A percentile compares a stretch with the other conserved stretches of the same genome.
phyloP scores from a whole-genome alignment of 768 basidiomycete genomes.

The Galerina sulciceps region DNA sequence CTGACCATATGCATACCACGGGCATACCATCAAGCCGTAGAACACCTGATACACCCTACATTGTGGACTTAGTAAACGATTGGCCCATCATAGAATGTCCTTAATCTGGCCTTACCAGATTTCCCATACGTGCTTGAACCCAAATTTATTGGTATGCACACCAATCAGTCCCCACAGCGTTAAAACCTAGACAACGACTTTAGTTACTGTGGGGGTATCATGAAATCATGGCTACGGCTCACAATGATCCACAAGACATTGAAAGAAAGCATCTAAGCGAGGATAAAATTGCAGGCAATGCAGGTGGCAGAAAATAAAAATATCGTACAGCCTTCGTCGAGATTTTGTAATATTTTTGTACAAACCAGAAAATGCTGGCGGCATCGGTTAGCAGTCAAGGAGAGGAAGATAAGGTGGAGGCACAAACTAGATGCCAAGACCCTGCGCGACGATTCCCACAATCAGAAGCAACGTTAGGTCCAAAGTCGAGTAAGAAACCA shows the following conservation, averaged over 20 bases:
- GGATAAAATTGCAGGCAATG: background rate
- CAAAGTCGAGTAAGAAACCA: slow-evolving; percentile 75
- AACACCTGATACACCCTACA: slow-evolving; percentile 69
- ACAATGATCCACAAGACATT: slow-evolving; percentile 77
- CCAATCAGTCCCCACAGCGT: slow-evolving; percentile 80
- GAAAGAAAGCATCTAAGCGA: slow-evolving; percentile 66
- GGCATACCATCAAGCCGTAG: slow-evolving; percentile 75
- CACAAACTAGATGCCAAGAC: slow-evolving; percentile 68
- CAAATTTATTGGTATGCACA: slow-evolving; percentile 73
- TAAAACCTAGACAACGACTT: slow-evolving; percentile 45
- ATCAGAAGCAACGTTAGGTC: slow-evolving; percentile 69
- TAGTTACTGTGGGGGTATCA: background rate
- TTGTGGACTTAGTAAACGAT: background rate
- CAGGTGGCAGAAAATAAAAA: background rate
- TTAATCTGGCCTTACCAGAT: slow-evolving; percentile 53
- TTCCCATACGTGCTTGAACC: slow-evolving; percentile 86
- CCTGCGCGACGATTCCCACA: slow-evolving; percentile 68
- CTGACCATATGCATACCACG: slow-evolving; percentile 83
- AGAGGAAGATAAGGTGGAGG: background rate
- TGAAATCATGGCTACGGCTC: slow-evolving; percentile 16
- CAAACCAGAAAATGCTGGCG: slow-evolving; percentile 60
- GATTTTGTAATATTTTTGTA: slow-evolving; percentile 67
- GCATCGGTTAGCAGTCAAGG: background rate
- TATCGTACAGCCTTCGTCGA: slow-evolving; percentile 61
- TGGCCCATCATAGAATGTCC: background rate